Evolutionary conservation across 1,139 yeast genomes (phyloP), one percentile per base, ranked within the genome.

Genomic region (Debaryomyces subglobosus): DNA sequence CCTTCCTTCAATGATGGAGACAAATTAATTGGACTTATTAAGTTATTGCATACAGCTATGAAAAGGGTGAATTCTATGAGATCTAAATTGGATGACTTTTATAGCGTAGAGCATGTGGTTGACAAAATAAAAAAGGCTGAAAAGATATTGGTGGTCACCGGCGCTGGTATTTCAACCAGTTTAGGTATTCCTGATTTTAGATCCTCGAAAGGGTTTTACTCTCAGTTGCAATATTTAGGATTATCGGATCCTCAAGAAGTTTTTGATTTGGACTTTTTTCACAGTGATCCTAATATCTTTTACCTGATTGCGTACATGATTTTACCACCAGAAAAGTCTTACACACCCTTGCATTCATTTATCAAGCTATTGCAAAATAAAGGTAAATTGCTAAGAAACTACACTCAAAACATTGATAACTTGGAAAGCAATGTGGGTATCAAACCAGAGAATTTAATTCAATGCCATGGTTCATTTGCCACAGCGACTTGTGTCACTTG

Each of bases 401-500:
- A 91, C 65, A 91, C 98, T 0, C 97, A 92, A 63, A 92, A 92
- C 62, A 92, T 92, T 49, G 98, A 92, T 66, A 89, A 91, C 62
- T 67, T 92, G 50, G 98, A 92, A 68, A 80, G 85, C 23, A 81
- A 82, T 56, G 96, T 89, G 0, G 97, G 97, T 0, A 77, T 92
- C 3, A 65, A 73, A 4, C 70, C 77, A 1, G 89, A 85, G 3
- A 85, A 82, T 58, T 66, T 89, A 50, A 88, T 92, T 16, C 97
- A 91, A 65, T 92, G 98, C 61, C 98, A 92, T 66, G 98, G 98
- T 1, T 89, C 96, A 1, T 91, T 92, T 68, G 96, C 96, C 0
- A 78, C 81, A 0, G 97, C 96, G 6, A 82, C 92, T 3, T 92
- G 97, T 63, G 79, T 85, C 27, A 85, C 95, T 2, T 92, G 97